Base-by-base conservation (phyloP, 352 stramenopile species). In the Pythium dissimile region DNA sequence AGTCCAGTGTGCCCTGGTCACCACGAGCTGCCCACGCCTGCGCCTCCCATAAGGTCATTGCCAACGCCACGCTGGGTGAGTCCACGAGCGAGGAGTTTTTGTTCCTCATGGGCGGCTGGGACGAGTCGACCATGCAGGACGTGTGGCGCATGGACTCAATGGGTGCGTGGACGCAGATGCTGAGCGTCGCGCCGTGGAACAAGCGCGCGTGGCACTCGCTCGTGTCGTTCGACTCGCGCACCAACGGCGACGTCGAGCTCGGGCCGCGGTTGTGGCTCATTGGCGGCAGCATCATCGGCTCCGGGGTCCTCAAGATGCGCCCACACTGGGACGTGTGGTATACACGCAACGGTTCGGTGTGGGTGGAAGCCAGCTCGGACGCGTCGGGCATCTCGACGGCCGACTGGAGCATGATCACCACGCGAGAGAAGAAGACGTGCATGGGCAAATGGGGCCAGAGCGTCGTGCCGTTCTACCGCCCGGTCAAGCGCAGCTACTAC, bases 251-350 rank as follows among this genome's bases (percentile, higher is more conserved):
- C 54, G 68, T 87, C 0, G 64, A 80, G 39, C 60, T 81, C 13
- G 84, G 82, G 9, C 71, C 80, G 34, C 71, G 84, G 1, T 56
- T 94, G 12, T 94, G 84, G 84, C 64, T 94, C 9, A 44, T 94
- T 21, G 84, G 84, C 9, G 84, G 84, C n/a, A 75, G 84, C 5
- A 73, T 84, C 41, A 72, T 90, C n/a, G 84, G 84, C 47, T 76
- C 70, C 7, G 84, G 84, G 3, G 74, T 93, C 56, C 57, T 75
- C 15, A 83, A 83, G 54, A 93, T 93, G 81, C 67, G 75, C 47
- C 68, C 81, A 23, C 87, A 83, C 66, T 78, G 72, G 34, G 84
- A 93, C 43, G 74, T 80, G 5, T 92, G 81, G 84, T 88, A 77
- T 57, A 74, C 79, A 1, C 80, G 84, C 35, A 74, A 93, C 46